Base-by-base conservation (phyloP, 768 basidiomycete genomes). In the Mycena latifolia region DNA sequence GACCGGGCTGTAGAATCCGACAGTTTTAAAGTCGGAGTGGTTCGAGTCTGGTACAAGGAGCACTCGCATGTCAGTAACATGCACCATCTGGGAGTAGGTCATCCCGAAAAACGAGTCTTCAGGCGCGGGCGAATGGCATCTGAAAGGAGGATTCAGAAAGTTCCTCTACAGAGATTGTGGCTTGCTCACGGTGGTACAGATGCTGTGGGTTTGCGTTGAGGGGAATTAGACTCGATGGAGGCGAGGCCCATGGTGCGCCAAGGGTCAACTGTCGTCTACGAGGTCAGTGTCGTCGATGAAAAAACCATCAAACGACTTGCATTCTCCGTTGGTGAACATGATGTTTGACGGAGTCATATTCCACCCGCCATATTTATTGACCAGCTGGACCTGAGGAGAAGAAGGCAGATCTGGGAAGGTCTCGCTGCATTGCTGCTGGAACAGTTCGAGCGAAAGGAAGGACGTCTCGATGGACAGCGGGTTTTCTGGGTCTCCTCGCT, bases 351-450 rank as follows among this genome's bases (percentile, higher is more conserved):
- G 82, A 3, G 75, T 80, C 85, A 86, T 86, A 55, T 82, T 70
- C 85, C 85, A 86, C 7, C 84, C 85, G 1, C 85, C 84, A 54
- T 86, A 85, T 60, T 84, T 85, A 60, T 85, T 84, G 33, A 86
- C 75, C 55, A 82, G 77, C 15, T 77, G 72, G 2, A 84, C 83
- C 29, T 81, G 77, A 11, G 85, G 85, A 0, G 80, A 78, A 4
- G 77, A 52, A 1, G 81, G 80, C 8, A 85, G 70, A 10, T 74
- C 66, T 0, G 79, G 76, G 57, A 86, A 85, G 0, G 81, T 72
- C 50, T 76, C 70, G 57, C 81, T 81, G 63, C 84, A 86, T 59
- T 83, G 75, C 61, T 77, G 71, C 66, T 86, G 85, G 73, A 84
- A 85, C 22, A 80, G 71, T 5, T 81, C 79, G 8, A 85, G 73